Base-by-base conservation (phyloP, 1,284 basidiomycete species). In the Apiotrichum mycotoxinovorans region DNA sequence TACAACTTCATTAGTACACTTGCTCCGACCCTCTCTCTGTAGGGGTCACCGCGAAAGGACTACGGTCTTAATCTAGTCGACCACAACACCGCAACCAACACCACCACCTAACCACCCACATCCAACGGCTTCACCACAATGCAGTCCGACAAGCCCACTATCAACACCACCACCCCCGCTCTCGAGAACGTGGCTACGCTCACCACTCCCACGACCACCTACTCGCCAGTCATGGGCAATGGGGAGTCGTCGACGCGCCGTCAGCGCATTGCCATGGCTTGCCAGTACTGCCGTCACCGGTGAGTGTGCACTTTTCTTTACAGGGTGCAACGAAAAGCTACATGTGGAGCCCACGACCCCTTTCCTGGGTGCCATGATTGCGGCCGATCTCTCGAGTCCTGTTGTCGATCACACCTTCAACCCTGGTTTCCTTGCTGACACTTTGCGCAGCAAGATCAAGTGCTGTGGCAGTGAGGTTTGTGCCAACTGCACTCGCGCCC, bases 391-490 rank as follows among this genome's bases (percentile, higher is more conserved):
- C 30, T 5, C 30, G 30, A 30, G 30, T 30, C 30, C 30, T 30
- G 30, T 30, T 30, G 30, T 30, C 30, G 30, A 30, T 30, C 27
- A 15, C 8, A 45, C n/a, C 44, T 44, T 33, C 20, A n/a, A 20
- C 44, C 23, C n/a, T 14, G 22, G n/a, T 23, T 11, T 5, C 1
- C 46, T 7, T 33, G 34, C 56, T 60, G 56, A 61, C 51, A 4
- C 23, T 22, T 3, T 50, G 18, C 20, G 51, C 41, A 77, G 76
- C 41, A 78, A 78, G 59, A 78, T 78, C 52, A 66, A 72, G 61
- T 78, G 76, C 65, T 72, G 73, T 43, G 76, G 76, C 33, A 68
- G 65, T 17, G 42, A 65, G 15, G 72, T 74, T 12, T 78, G 76
- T 51, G 60, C 70, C 35, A 77, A 77, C 67, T 78, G 76, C 63